A percentile compares a stretch with the other conserved stretches of the same genome.
These are phyloP conservation scores for Pythium periplocum DNA, from an alignment of 352 stramenopile species.

Conservation along the genomic window DNA sequence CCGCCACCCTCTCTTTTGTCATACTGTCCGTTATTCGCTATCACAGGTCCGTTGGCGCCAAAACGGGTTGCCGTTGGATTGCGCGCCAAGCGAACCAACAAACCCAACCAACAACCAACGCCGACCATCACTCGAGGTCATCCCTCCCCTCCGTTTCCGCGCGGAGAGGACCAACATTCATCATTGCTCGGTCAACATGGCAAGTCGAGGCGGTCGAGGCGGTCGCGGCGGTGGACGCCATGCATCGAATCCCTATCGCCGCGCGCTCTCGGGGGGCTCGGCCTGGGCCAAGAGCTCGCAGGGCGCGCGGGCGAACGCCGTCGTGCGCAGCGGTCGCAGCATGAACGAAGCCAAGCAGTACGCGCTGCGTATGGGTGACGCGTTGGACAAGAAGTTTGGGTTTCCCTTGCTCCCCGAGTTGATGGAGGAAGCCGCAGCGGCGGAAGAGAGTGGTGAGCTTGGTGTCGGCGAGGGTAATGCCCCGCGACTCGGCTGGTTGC, in stretches of 20 bases:
- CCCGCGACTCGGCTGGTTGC: slow-evolving; percentile 57
- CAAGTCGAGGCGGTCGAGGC: slow-evolving; percentile 2
- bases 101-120: too few species aligned
- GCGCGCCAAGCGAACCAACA: too few species aligned
- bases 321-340: slow-evolving; percentile 21
- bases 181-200: slow-evolving; percentile 3
- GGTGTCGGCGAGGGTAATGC: not conserved
- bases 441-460: not conserved
- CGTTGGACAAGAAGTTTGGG: slow-evolving; percentile 63
- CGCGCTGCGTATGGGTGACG: slow-evolving; percentile 53
- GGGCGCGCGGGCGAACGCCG: slow-evolving; percentile 59
- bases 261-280: slow-evolving; percentile 52
- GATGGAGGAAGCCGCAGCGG: slow-evolving; percentile 44
- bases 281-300: slow-evolving; percentile 71
- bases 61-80: too few species aligned
- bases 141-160: too few species aligned
- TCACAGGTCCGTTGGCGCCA: too few species aligned
- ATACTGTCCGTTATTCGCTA: too few species aligned
- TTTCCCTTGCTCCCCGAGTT: slow-evolving; percentile 56
- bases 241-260: slow-evolving; percentile 30
- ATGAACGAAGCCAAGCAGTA: slow-evolving; percentile 64
- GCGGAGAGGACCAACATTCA: too few species aligned
- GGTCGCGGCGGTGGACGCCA: slow-evolving; percentile 1
- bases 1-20: too few species aligned
- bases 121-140: too few species aligned